Percentiles rank a stretch among this genome's conserved stretches.
phyloP scores from a whole-genome alignment of 1,139 yeast species.

The Yamadazyma membranifaciens region DNA sequence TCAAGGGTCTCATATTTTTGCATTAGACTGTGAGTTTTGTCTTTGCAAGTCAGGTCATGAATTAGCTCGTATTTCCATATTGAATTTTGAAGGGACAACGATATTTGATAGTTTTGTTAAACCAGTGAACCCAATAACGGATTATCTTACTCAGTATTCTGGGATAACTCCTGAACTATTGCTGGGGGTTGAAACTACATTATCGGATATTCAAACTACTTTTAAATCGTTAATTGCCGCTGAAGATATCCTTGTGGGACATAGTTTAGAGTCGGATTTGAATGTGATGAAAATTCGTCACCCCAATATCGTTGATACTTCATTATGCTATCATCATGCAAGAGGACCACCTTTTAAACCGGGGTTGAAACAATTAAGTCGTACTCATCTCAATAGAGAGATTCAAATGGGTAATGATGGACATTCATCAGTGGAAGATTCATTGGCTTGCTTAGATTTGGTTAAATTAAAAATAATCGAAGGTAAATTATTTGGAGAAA shows the following conservation, averaged over 20 bases:
- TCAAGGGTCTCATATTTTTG: constrained; percentile 63
- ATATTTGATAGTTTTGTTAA: constrained; percentile 73
- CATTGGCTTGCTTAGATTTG: constrained; percentile 75
- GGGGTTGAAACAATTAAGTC: constrained; percentile 66
- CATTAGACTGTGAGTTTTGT: constrained; percentile 95
- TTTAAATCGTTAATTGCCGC: constrained; percentile 41
- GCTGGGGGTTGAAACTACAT: constrained; percentile 58
- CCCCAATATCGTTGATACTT: constrained; percentile 66
- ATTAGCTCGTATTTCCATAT: constrained; percentile 73
- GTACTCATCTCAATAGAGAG: constrained; percentile 47
- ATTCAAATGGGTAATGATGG: constrained; percentile 68
- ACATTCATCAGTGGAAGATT: constrained; percentile 88
- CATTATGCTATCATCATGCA: constrained; percentile 66
- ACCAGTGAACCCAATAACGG: constrained; percentile 70
- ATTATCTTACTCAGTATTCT: constrained; percentile 79
- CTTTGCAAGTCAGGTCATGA: constrained; percentile 59
- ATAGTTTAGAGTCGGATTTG: constrained; percentile 69
- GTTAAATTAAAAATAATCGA: constrained; percentile 64
- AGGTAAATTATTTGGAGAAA: constrained; percentile 66
- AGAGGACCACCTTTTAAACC: constrained; percentile 82
- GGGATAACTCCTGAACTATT: constrained; percentile 80
- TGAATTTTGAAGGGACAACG: constrained; percentile 59
- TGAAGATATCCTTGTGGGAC: constrained; percentile 65
- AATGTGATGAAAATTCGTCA: constrained; percentile 60
- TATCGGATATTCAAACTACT: constrained; percentile 63